Evolutionary conservation across 2,329 filamentous ascomycete species (phyloP).

Genomic region (Aspergillus sp.): DNA sequence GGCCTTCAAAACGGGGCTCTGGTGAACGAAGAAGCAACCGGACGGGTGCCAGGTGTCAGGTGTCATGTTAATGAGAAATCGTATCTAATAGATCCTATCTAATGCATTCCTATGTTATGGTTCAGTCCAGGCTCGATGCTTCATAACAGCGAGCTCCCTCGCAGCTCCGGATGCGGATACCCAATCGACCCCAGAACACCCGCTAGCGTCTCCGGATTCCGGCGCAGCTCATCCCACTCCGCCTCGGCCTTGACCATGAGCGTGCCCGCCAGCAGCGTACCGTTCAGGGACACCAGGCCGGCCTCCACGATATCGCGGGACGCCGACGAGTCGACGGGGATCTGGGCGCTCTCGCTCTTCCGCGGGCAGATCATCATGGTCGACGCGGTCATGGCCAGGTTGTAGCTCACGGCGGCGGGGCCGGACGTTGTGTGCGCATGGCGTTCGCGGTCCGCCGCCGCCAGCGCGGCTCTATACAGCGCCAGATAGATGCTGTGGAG

Average conservation of each 20-base stretch:
- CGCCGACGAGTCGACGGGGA: constrained; percentile 37
- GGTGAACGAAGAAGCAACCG: not conserved
- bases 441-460: constrained; percentile 19
- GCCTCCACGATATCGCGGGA: constrained; percentile 27
- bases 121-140: not conserved
- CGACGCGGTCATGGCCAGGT: constrained; percentile 54
- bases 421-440: constrained; percentile 25
- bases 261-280: constrained; percentile 56
- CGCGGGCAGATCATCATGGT: constrained; percentile 56
- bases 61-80: not conserved
- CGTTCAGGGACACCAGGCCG: constrained; percentile 52
- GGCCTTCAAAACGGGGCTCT: not conserved
- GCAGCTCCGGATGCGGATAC: constrained; percentile 28
- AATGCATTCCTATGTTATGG: not conserved
- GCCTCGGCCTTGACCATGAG: constrained; percentile 57
- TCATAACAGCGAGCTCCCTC: constrained; percentile 18
- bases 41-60: no score
- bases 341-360: constrained; percentile 42
- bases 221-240: constrained; percentile 51
- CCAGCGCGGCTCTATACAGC: constrained; percentile 40
- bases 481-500: constrained; percentile 40
- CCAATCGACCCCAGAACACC: constrained; percentile 44
- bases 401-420: constrained; percentile 53
- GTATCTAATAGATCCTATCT: not conserved
- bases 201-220: constrained; percentile 41